phyloP scores from a whole-genome alignment of 2,329 filamentous ascomycete genomes.

The Aspergillus spinulosporus region DNA sequence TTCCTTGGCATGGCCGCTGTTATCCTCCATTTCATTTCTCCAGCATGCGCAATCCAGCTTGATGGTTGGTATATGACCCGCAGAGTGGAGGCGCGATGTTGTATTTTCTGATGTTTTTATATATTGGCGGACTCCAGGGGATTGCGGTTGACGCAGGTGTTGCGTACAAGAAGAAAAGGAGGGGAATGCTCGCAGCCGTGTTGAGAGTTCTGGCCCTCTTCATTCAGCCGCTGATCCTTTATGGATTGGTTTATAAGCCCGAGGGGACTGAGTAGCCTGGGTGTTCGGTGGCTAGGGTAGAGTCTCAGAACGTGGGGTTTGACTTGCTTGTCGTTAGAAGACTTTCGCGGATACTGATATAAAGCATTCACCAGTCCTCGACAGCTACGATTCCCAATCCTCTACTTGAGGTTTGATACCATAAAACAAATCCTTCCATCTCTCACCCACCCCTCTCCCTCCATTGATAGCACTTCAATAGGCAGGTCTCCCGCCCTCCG shows the following conservation, averaged over 20 bases:
- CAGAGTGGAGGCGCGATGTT: neutral
- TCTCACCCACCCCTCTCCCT: neutral
- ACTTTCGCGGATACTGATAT: no score
- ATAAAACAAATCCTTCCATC: neutral
- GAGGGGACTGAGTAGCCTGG: neutral
- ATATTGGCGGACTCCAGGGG: neutral
- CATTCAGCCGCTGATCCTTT: neutral
- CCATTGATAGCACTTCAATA: neutral
- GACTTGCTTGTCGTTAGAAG: no score
- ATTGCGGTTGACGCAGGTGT: neutral
- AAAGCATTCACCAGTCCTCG: no score
- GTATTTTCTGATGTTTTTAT: neutral
- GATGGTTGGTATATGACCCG: no score
- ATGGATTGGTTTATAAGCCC: neutral
- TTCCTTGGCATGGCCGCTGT: neutral
- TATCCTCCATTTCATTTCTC: neutral
- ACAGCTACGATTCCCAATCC: neutral
- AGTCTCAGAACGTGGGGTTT: no score
- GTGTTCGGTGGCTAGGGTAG: neutral
- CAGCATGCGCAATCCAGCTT: no score
- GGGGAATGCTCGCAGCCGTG: neutral
- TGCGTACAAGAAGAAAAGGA: neutral
- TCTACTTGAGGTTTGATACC: neutral
- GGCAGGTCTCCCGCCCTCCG: neutral
- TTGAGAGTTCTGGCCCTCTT: neutral